Evolutionary conservation across 805 yeast genomes (phyloP).

Genomic region (Yarrowia hollandica): DNA sequence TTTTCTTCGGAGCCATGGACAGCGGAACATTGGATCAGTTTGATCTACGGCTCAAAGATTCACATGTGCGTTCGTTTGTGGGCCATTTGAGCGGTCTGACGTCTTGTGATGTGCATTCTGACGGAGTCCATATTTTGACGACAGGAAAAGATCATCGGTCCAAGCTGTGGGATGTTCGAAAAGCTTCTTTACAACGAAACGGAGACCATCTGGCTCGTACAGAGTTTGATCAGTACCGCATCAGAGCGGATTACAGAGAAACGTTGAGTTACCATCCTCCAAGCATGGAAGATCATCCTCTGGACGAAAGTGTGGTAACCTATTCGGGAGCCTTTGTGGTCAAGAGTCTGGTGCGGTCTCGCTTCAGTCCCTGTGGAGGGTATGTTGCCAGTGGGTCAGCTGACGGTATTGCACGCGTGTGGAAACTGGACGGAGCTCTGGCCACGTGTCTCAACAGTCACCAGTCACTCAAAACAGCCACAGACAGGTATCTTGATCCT

Average conservation of each 20-base stretch:
- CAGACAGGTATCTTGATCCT: background rate
- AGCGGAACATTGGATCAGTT: constrained; percentile 6
- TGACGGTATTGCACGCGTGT: constrained; percentile 16
- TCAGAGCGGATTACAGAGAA: constrained; percentile 14
- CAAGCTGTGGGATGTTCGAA: constrained; percentile 22
- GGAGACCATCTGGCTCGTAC: background rate
- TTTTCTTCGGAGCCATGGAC: constrained; percentile 7
- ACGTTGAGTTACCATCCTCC: constrained; percentile 15
- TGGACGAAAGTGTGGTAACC: constrained; percentile 23
- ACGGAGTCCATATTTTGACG: constrained; percentile 1
- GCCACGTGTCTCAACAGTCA: constrained; percentile 12
- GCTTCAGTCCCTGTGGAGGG: constrained; percentile 23
- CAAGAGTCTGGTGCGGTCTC: constrained; percentile 19
- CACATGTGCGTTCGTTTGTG: constrained; percentile 6
- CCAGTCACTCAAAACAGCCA: background rate
- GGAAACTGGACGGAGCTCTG: constrained; percentile 20
- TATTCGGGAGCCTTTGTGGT: constrained; percentile 15
- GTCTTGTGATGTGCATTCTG: constrained; percentile 12
- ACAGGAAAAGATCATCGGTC: constrained; percentile 16
- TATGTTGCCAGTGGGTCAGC: constrained; percentile 26
- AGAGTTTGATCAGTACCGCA: background rate
- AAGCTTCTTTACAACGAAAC: background rate
- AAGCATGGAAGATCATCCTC: constrained; percentile 18
- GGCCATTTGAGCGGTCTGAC: constrained; percentile 26
- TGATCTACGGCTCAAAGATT: background rate